Percentiles rank a stretch among this genome's conserved stretches.
phyloP scores from a whole-genome alignment of 257 asterid species.

The Capsicum pubescens region DNA sequence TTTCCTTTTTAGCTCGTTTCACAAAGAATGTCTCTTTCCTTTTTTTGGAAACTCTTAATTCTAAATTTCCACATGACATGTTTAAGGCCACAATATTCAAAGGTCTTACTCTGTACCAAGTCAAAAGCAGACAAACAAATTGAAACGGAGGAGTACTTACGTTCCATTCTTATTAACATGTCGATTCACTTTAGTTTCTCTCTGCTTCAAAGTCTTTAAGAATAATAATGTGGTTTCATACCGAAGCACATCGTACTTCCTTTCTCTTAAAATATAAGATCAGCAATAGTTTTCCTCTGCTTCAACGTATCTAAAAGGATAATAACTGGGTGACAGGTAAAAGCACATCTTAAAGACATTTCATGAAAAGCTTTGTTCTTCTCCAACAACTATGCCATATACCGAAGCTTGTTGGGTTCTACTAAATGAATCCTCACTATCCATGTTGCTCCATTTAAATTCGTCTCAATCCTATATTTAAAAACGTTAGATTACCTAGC shows the following conservation, averaged over 20 bases:
- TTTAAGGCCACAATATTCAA: neutral
- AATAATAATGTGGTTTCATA: neutral
- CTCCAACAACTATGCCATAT: neutral
- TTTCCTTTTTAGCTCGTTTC: neutral
- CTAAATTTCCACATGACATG: neutral
- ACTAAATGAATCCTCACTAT: neutral
- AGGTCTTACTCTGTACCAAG: neutral
- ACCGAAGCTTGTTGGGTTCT: neutral
- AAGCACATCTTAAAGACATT: neutral
- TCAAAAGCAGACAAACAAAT: neutral
- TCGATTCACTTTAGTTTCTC: neutral
- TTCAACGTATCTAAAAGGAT: neutral
- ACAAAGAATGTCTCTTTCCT: neutral
- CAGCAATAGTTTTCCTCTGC: neutral
- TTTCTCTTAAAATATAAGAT: neutral
- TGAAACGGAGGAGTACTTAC: neutral
- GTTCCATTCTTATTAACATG: neutral
- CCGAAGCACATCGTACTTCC: neutral
- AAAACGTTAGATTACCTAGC: neutral
- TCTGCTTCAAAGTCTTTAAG: neutral
- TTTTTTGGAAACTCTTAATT: neutral
- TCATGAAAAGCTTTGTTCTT: neutral
- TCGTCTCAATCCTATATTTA: neutral
- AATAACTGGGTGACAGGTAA: neutral
- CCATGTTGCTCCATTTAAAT: neutral